phyloP scores from a whole-genome alignment of 257 asterid species.

The Orobanche coerulescens region DNA sequence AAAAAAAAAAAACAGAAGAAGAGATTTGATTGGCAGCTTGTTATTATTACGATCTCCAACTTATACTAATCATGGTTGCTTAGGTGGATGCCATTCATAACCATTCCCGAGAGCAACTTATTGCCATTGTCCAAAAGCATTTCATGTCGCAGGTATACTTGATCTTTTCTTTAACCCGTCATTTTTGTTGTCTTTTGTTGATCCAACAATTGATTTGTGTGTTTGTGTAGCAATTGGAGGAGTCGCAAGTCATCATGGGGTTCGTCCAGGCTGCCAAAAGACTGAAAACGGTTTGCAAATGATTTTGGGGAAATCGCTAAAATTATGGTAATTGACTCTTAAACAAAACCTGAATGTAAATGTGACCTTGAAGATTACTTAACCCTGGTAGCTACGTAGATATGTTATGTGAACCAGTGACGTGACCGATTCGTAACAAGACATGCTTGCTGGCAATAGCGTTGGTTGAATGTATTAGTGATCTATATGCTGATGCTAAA shows the following conservation, averaged over 20 bases:
- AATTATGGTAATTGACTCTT: conserved; percentile 32
- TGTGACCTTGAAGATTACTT: background rate
- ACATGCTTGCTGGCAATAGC: conserved; percentile 13
- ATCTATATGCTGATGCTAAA: background rate
- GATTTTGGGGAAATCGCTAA: conserved; percentile 11
- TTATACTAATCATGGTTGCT: background rate
- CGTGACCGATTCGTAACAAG: conserved; percentile 22
- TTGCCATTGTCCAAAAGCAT: conserved; percentile 88
- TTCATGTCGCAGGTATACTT: conserved; percentile 69
- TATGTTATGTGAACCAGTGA: conserved; percentile 21
- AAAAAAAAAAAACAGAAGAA: background rate
- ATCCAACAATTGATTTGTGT: background rate
- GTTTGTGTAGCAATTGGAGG: conserved; percentile 74
- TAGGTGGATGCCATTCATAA: conserved; percentile 72
- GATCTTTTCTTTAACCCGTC: background rate
- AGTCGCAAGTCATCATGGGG: conserved; percentile 72
- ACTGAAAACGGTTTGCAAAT: conserved; percentile 64
- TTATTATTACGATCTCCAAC: background rate
- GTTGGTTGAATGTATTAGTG: conserved; percentile 25
- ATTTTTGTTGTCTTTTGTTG: background rate
- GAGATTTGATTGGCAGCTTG: background rate
- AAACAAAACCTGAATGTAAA: conserved; percentile 26
- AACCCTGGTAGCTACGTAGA: conserved; percentile 19
- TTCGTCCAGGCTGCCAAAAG: conserved; percentile 86
- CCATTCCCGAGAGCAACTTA: conserved; percentile 78